Percentiles rank a stretch among this genome's conserved stretches.
Conservation (phyloP, 1,139 yeast genomes). For the Protomyces arabidopsidicola region DNA sequence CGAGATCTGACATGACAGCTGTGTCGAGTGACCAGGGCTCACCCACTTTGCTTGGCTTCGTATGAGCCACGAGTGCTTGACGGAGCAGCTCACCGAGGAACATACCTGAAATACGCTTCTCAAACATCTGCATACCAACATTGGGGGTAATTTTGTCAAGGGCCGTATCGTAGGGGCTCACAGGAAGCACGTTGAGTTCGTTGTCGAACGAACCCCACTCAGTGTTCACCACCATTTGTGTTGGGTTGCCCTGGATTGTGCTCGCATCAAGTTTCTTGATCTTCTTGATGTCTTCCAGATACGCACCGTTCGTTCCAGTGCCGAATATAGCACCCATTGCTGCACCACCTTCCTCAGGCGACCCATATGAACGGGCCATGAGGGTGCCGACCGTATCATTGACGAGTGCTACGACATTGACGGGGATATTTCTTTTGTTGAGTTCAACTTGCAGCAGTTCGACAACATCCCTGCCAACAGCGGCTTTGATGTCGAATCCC, state of each 20-base stretch:
- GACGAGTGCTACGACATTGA: constrained; percentile 78
- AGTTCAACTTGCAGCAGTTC: constrained; percentile 63
- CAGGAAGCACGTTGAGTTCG: constrained; percentile 63
- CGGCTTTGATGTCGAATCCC: constrained; percentile 80
- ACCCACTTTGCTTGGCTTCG: constrained; percentile 57
- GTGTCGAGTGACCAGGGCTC: constrained; percentile 75
- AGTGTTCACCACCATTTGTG: constrained; percentile 75
- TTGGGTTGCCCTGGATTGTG: constrained; percentile 41
- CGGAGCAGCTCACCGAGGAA: constrained; percentile 85
- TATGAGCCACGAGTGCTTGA: constrained; percentile 52
- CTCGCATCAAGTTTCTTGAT: constrained; percentile 58
- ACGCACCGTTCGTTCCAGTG: constrained; percentile 95
- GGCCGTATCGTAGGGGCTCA: constrained; percentile 63
- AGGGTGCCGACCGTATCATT: constrained; percentile 94
- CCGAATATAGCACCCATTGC: constrained; percentile 87
- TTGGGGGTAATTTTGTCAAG: constrained; percentile 75
- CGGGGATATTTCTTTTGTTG: constrained; percentile 56
- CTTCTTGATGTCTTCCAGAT: constrained; percentile 64
- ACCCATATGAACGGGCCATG: constrained; percentile 76
- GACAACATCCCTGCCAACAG: constrained; percentile 79
- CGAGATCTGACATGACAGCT: constrained; percentile 77
- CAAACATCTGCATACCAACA: constrained; percentile 82
- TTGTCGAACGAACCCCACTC: constrained; percentile 98
- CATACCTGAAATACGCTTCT: constrained; percentile 91
- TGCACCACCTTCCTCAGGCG: constrained; percentile 60